Percentiles rank a stretch among this genome's conserved stretches.
Evolutionary conservation across 257 asterid species (phyloP).

Genomic region (Solanum appendiculatum): DNA sequence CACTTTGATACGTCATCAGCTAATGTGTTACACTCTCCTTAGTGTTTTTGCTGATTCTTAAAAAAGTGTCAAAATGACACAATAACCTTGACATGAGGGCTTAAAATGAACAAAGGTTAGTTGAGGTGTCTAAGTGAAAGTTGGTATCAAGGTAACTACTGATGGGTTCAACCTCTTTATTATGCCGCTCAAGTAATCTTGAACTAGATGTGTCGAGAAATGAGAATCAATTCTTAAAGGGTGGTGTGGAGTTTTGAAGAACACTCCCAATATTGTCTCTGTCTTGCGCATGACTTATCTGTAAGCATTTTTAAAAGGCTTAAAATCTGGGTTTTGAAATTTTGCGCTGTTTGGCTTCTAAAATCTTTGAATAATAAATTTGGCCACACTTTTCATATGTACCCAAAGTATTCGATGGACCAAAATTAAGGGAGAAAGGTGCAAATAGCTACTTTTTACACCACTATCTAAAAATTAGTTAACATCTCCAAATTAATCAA

Average conservation of each 20-base stretch:
- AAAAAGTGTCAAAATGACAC: too few species aligned
- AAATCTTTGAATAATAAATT: too few species aligned
- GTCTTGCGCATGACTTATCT: background rate
- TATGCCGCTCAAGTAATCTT: background rate
- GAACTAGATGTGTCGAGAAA: background rate
- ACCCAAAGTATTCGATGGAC: too few species aligned
- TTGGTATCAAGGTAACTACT: background rate
- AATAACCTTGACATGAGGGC: too few species aligned
- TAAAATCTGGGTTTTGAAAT: background rate
- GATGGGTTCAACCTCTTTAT: background rate
- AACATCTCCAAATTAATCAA: background rate
- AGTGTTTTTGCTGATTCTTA: too few species aligned
- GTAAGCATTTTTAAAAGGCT: background rate
- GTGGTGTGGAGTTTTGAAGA: background rate
- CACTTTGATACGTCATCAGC: too few species aligned
- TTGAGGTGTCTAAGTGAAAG: background rate
- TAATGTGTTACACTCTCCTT: too few species aligned
- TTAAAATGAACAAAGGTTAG: too few species aligned
- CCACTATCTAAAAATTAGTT: background rate
- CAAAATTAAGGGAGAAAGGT: too few species aligned
- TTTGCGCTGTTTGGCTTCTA: background rate
- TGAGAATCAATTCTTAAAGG: background rate
- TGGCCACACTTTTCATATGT: too few species aligned
- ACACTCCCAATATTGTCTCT: background rate
- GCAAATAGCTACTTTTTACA: background rate